Evolutionary conservation across 257 asterid species (phyloP), one percentile per base, ranked within the genome.

Genomic region (Scutellaria minor): DNA sequence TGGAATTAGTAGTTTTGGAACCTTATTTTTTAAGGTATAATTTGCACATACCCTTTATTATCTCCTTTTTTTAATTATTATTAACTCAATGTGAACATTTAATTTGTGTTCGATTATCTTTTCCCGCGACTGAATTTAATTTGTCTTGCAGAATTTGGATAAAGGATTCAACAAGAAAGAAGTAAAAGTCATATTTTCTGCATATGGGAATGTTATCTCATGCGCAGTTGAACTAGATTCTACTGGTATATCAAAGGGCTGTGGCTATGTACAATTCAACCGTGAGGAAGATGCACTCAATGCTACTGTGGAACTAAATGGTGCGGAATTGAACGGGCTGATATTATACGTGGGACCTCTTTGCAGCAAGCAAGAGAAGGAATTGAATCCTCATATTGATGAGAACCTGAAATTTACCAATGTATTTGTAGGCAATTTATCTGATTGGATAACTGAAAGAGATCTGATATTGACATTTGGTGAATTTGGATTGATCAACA

Each of bases 21-120:
- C 87, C 71, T 74, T 90, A 12, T 90, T 85, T 64, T 74, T 90
- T 18, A 90, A 90, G 93, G 97, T 88, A 79, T 54, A 31, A 31
- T 4, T 31, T 31, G 37, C 37, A 2, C 37, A 4, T 3, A 31
- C 37, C 37, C 37, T 31, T 31, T 31, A 31, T 31, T 31, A 31
- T 31, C 0, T 31, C 0, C 5, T 31, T 27, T 3, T 27, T 27
- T 27, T 1, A 1, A 31, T 31, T 31, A 31, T 31, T 31, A 31
- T 2, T 31, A 31, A 31, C 3, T 4, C 37, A 31, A 31, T 4
- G 37, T 31, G 37, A 31, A 31, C 5, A 31, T 1, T 24, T 24
- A 24, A 24, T 24, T 24, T 24, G 27, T 1, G 27, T 24, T 24
- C 2, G 27, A 24, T 2, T 24, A 1, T 24, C 27, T 24, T 24